Evolutionary conservation across 306 rosid genomes (phyloP), one percentile per base, ranked within the genome.

Genomic region (Corylus heterophylla): DNA sequence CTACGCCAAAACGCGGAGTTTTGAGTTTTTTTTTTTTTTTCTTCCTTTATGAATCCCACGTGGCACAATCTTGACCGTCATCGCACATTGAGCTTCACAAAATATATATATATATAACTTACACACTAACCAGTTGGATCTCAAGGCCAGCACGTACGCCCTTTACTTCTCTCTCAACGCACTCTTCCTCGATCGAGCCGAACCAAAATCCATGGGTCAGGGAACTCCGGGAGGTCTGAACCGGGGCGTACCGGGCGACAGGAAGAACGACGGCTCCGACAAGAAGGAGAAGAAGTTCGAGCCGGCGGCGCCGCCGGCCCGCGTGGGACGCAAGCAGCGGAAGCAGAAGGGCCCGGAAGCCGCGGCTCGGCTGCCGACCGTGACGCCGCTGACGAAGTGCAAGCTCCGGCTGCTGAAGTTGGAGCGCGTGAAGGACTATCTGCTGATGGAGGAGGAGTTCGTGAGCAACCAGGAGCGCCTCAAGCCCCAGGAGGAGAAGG

Each of bases 401-500:
- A 92, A 89, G 82, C 90, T 94, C 25, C 82, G 98, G 86, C 85
- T 94, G 0, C 79, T 94, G 52, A 94, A 94, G 88, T 89, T 94
- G 49, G 98, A 94, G 86, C 89, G 98, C 5, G 85, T 94, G 67
- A 95, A 95, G 85, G 99, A 95, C 59, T 95, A 93, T 74, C 78
- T 95, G 20, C 78, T 95, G 7, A 95, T 95, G 99, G 99, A 95
- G 81, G 99, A 95, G 69, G 99, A 95, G 79, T 95, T 95, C 59
- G 99, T 95, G 17, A 89, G 92, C 42, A 95, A 93, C 83, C 98
- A 95, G 83, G 99, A 95, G 83, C 78, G 99, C 66, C 88, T 95
- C 25, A 95, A 95, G 82, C 99, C 99, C 0, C 98, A 93, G 79
- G 98, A 95, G 83, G 99, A 95, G 84, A 95, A 93, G 70, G 98